Base-by-base conservation (phyloP, 2,329 filamentous ascomycete genomes). In the Tolypocladium ovalisporum region DNA sequence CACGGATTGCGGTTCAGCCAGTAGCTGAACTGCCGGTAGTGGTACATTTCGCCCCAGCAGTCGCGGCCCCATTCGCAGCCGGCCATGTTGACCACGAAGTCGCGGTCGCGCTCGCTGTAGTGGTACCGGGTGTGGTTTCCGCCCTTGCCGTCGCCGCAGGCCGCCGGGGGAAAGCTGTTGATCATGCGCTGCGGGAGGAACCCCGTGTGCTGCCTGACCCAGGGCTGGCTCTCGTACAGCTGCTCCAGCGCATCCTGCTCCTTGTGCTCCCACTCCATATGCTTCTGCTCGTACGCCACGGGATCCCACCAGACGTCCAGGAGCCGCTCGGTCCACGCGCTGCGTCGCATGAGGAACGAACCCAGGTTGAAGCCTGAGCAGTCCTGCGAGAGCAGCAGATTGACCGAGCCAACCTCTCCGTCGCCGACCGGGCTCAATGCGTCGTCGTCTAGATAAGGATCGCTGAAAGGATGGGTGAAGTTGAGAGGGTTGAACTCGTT, bases 251-350 rank as follows among this genome's bases (percentile, higher is more conserved):
- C 90, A 68, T 97, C 92, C 74, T 99, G 94, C 72, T 99, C 94
- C 71, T 97, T 97, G 78, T 99, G 94, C 68, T 94, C 92, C 94
- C 94, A 99, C 61, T 94, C 84, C 92, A 97, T 97, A 71, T 99
- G 94, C 70, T 91, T 95, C 74, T 99, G 94, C 74, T 99, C 94
- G 71, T 99, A 99, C 58, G 88, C 85, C 35, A 97, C 92, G 0
- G 94, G 94, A 67, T 99, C 94, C 94, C 94, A 99, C 94, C 94
- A 99, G 55, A 96, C 82, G 68, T 99, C 94, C 39, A 99, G 82
- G 22, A 99, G 76, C 5, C 90, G 87, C 66, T 97, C 93, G 0
- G 92, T 90, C 90, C 92, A 99, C 32, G 85, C 78, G 66, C 89
- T 90, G 60, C 94, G 85, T 54, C 86, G 85, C 51, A 97, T 76